Percentiles rank a stretch among this genome's conserved stretches.
phyloP scores from a whole-genome alignment of 2,329 filamentous ascomycete genomes.

The Botrytis fabae region DNA sequence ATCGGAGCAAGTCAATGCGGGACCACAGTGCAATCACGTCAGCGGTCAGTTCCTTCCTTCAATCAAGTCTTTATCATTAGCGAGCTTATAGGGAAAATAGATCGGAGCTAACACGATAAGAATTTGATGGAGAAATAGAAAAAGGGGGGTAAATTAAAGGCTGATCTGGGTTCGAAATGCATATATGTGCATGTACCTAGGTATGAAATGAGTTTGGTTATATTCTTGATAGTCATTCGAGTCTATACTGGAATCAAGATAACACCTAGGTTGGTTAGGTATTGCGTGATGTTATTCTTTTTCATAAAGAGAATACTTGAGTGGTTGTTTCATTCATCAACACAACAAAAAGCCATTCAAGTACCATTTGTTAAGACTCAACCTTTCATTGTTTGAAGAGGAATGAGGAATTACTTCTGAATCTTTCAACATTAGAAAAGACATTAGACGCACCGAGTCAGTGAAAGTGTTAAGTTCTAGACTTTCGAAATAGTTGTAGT shows the following conservation, averaged over 20 bases:
- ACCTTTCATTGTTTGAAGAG: constrained; percentile 1
- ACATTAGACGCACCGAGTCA: background rate
- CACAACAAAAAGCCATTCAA: background rate
- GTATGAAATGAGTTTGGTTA: background rate
- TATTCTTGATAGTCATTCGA: background rate
- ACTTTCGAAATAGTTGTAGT: background rate
- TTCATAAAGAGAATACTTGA: background rate
- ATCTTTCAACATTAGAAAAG: background rate
- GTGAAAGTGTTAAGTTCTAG: background rate
- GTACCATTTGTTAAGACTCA: background rate
- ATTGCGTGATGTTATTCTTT: constrained; percentile 4
- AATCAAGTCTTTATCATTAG: constrained; percentile 11
- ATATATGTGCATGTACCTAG: background rate
- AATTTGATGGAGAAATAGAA: constrained; percentile 4
- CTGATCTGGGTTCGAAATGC: background rate
- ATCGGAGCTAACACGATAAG: constrained; percentile 15
- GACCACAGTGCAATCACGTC: constrained; percentile 7
- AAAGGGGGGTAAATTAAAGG: background rate
- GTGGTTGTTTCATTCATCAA: background rate
- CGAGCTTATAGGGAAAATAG: background rate
- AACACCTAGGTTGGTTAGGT: background rate
- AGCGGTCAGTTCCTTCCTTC: background rate
- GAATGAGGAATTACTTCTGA: background rate
- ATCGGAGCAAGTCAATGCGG: constrained; percentile 18
- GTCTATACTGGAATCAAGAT: background rate